Base-by-base conservation (phyloP, 2,329 filamentous ascomycete species). In the Fusarium cyanostomum region DNA sequence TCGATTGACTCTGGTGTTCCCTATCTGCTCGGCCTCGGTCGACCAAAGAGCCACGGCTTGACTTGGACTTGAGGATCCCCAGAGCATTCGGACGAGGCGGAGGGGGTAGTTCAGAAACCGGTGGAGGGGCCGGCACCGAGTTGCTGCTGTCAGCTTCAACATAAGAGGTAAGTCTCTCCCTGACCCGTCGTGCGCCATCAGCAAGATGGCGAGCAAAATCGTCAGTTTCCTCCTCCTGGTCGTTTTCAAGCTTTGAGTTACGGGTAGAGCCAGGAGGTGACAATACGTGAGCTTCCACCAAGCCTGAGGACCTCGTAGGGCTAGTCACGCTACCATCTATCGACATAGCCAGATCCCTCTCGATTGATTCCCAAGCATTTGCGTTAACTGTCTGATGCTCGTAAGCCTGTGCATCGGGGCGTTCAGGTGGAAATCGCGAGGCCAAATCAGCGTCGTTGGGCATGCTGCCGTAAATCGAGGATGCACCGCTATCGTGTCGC, bases 401-500 rank as follows among this genome's bases (percentile, higher is more conserved):
- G 28, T 56, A 65, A 18, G 31, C 30, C 13, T 62, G 51, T 4
- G 68, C 49, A 28, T 77, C 72, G 1, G 71, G 69, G 0, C 73
- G 67, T 45, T 79, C 78, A 0, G 79, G 76, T 9, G 77, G 77
- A 13, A 79, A 73, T 16, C 69, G 61, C 2, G 66, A 64, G 6
- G 67, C 56, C 11, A 71, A n/a, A 61, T 77, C 42, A 64, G 72
- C 31, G 63, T 78, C 61, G 71, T 75, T 35, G 75, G 78, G 9
- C 79, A 80, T 21, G 77, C 78, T 53, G 24, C 85, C 86, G 66
- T 92, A 92, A 24, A 95, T 82, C 0, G 92, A 96, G 1, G 94
- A 98, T 12, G 87, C 84, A 56, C 89, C 89, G 77, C 94, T 98
- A 63, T 89, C 87, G 30, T 87, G 87, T 46, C 95, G 88, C 35